Evolutionary conservation across 2,329 filamentous ascomycete genomes (phyloP).

Genomic region (Tolypocladium inflatum): DNA sequence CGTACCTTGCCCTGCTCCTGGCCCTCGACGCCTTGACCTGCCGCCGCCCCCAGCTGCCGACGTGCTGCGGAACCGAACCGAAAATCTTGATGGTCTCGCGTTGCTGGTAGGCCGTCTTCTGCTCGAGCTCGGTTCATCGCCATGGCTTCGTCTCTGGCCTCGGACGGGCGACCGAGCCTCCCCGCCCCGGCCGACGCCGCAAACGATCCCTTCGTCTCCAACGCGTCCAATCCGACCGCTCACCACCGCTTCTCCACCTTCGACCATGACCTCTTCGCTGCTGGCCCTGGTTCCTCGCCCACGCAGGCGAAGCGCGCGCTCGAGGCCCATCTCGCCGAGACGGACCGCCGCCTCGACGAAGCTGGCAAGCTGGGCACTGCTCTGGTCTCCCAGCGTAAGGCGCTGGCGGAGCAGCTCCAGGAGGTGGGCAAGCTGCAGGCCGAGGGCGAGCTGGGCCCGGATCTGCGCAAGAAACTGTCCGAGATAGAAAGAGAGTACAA

Average conservation of each 20-base stretch:
- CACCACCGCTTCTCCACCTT: slow-evolving; percentile 73
- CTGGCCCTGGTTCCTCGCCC: slow-evolving; percentile 70
- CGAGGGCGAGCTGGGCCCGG: slow-evolving; percentile 70
- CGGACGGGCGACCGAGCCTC: slow-evolving; percentile 30
- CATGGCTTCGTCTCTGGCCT: slow-evolving; percentile 34
- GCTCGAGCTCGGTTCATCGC: slow-evolving; percentile 7
- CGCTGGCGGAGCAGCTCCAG: slow-evolving; percentile 70
- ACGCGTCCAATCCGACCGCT: slow-evolving; percentile 30
- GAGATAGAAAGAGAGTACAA: slow-evolving; percentile 94
- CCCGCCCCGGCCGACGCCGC: slow-evolving; percentile 23
- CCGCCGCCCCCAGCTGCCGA: too few relatives aligned
- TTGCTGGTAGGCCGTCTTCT: not conserved
- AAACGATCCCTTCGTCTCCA: slow-evolving; percentile 50
- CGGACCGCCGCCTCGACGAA: slow-evolving; percentile 82
- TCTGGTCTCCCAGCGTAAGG: slow-evolving; percentile 76
- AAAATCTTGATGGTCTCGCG: not conserved
- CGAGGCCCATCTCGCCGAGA: slow-evolving; percentile 86
- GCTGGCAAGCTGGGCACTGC: slow-evolving; percentile 82
- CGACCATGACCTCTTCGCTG: slow-evolving; percentile 68
- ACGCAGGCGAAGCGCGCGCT: slow-evolving; percentile 81
- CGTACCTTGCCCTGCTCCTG: not conserved
- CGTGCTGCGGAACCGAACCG: not conserved
- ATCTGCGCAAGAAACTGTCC: slow-evolving; percentile 70
- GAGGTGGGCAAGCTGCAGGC: slow-evolving; percentile 73
- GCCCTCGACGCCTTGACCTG: too few relatives aligned